A percentile compares a stretch with the other conserved stretches of the same genome.
These are phyloP conservation scores for Spergularia azorica DNA, from an alignment of 179 eudicot species.

Conservation along the genomic window DNA sequence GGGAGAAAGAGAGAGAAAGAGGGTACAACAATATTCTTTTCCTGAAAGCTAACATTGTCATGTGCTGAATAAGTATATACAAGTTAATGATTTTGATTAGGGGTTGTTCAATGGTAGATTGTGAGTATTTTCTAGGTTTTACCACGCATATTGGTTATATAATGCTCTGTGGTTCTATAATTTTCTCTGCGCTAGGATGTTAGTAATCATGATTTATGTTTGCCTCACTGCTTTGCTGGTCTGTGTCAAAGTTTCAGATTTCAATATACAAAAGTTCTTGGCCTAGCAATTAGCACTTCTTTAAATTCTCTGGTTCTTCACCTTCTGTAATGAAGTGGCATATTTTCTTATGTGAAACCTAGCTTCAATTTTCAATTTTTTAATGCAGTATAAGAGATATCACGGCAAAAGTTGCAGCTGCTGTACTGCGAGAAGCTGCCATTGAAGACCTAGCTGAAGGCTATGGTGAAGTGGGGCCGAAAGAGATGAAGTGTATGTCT, in stretches of 20 bases:
- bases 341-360: background rate
- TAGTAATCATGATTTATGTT: background rate
- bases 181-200: background rate
- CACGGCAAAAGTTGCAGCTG: slow-evolving; percentile 94
- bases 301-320: background rate
- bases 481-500: slow-evolving; percentile 79
- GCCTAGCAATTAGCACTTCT: background rate
- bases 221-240: background rate
- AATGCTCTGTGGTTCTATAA: background rate
- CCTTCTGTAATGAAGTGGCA: background rate
- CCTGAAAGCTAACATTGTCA: background rate
- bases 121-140: too few relatives aligned
- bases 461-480: slow-evolving; percentile 73
- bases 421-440: slow-evolving; percentile 78
- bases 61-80: background rate
- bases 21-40: background rate
- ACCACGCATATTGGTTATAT: background rate
- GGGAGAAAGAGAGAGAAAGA: background rate
- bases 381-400: slow-evolving; percentile 82
- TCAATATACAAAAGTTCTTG: background rate
- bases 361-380: background rate
- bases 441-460: slow-evolving; percentile 89
- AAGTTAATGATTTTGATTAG: too few relatives aligned
- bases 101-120: too few relatives aligned
- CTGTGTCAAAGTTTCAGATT: background rate